Conservation (phyloP, 2,329 filamentous ascomycete species). For the Paecilomyces sp. region DNA sequence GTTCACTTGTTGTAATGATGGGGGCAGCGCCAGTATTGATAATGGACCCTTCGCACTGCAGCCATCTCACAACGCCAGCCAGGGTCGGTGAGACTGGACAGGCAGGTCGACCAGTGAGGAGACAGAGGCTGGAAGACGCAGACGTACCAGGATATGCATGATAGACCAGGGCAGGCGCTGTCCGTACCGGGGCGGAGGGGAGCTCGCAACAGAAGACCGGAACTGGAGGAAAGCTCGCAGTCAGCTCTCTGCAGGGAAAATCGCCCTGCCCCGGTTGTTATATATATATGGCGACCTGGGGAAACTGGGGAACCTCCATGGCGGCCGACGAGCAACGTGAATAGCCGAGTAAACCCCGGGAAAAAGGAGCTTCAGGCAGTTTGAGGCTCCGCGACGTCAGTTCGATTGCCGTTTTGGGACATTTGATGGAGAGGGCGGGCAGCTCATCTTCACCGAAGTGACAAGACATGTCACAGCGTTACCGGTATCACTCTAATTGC, state of each 20-base stretch:
- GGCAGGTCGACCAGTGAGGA: slow-evolving; percentile 1
- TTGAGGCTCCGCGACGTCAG: background rate
- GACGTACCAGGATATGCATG: slow-evolving; percentile 43
- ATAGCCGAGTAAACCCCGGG: slow-evolving; percentile 12
- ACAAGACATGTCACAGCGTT: background rate
- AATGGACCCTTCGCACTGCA: background rate
- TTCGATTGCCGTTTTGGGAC: background rate
- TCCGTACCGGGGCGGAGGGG: background rate
- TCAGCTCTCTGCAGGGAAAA: background rate
- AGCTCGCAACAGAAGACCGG: background rate
- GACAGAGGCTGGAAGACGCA: slow-evolving; percentile 3
- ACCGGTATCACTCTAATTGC: background rate
- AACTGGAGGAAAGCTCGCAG: background rate
- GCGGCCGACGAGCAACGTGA: slow-evolving; percentile 2
- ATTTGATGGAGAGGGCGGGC: background rate
- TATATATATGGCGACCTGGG: background rate
- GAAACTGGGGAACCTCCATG: background rate
- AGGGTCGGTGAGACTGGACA: background rate
- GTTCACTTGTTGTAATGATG: background rate
- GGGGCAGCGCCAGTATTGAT: background rate
- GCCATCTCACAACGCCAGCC: background rate
- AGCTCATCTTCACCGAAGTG: background rate
- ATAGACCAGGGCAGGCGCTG: background rate
- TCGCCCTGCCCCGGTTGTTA: background rate
- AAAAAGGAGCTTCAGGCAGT: slow-evolving; percentile 8